Evolutionary conservation across 495 filamentous ascomycete genomes (phyloP).

Genomic region (Viridothelium virens): DNA sequence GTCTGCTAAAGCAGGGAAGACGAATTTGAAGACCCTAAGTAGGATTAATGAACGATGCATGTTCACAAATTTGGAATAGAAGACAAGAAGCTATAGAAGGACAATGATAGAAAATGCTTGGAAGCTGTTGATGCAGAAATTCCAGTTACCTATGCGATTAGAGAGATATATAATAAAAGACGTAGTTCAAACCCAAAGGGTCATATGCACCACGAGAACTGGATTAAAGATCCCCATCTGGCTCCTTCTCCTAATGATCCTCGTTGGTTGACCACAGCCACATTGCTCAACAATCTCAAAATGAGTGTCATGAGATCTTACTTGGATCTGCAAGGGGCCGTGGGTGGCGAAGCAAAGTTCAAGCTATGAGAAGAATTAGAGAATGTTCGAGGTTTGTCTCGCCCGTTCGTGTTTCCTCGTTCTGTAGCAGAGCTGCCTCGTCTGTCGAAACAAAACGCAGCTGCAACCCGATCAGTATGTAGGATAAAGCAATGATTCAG

Average conservation of each 20-base stretch:
- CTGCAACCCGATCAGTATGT: no score
- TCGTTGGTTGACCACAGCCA: neutral
- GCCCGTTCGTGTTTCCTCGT: neutral
- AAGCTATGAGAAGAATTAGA: neutral
- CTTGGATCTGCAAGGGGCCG: neutral
- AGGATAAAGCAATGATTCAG: no score
- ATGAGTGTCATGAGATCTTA: neutral
- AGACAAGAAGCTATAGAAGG: neutral
- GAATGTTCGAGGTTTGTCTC: neutral
- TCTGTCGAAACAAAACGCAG: neutral
- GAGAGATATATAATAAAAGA: neutral
- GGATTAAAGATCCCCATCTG: neutral
- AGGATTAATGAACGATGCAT: neutral
- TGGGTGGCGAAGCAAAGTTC: neutral
- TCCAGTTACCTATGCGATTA: neutral
- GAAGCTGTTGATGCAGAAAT: neutral
- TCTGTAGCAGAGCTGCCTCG: neutral
- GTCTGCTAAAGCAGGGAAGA: neutral
- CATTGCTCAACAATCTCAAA: neutral
- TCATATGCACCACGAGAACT: neutral
- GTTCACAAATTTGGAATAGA: neutral
- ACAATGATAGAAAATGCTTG: neutral
- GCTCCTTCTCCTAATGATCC: neutral
- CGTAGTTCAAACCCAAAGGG: neutral
- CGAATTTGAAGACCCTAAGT: neutral